Percentiles rank a stretch among this genome's conserved stretches.
phyloP scores from a whole-genome alignment of 331 rosid genomes.

The Dryas integrifolia region DNA sequence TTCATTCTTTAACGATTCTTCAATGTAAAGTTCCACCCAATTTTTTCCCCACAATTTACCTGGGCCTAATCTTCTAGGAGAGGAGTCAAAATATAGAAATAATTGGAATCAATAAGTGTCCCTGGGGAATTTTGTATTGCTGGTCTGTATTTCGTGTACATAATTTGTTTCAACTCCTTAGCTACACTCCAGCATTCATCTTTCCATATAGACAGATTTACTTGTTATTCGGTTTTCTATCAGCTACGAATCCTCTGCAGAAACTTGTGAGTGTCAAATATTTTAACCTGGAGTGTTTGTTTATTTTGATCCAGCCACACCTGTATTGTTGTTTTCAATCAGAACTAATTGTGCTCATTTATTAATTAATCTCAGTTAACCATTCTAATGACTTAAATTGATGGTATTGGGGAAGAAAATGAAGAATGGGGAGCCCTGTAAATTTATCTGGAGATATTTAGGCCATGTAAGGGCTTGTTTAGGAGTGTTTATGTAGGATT shows the following conservation, averaged over 20 bases:
- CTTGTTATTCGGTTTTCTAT: too few species aligned
- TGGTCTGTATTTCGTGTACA: constrained; percentile 38
- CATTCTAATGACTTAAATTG: too few species aligned
- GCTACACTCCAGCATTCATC: neutral
- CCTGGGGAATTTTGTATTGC: constrained; percentile 29
- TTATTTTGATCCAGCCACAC: too few species aligned
- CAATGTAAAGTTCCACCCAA: constrained; percentile 50
- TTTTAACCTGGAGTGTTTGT: too few species aligned
- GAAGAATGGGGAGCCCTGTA: too few species aligned
- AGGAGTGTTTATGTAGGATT: neutral
- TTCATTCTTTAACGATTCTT: constrained; percentile 57
- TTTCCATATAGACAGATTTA: neutral
- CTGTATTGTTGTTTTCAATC: too few species aligned
- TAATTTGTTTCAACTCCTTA: constrained; percentile 22
- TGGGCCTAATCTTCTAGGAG: constrained; percentile 35
- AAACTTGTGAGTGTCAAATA: too few species aligned
- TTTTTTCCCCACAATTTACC: constrained; percentile 28
- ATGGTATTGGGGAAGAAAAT: too few species aligned
- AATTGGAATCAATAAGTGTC: constrained; percentile 39
- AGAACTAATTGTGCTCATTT: too few species aligned
- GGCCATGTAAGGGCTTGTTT: neutral
- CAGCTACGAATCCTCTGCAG: neutral
- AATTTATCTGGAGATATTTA: too few species aligned
- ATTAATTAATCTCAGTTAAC: too few species aligned
- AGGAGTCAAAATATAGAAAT: constrained; percentile 42